These are phyloP conservation scores for Hypoxylon sp. DNA, from an alignment of 2,329 filamentous ascomycete species.

Conservation along the genomic window DNA sequence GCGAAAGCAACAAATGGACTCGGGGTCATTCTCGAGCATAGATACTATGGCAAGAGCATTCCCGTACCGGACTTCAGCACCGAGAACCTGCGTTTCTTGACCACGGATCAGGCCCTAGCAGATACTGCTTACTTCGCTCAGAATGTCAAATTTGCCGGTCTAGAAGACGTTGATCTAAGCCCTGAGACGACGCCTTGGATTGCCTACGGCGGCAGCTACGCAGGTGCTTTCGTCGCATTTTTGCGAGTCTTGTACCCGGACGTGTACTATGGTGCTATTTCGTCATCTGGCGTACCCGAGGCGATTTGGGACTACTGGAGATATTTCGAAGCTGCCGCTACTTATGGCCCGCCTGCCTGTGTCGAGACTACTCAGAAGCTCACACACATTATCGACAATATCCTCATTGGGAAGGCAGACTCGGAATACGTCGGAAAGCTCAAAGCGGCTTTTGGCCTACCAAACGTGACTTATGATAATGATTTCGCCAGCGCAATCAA, in stretches of 20 bases:
- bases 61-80: constrained; percentile 76
- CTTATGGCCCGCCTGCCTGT: constrained; percentile 71
- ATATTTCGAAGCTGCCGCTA: constrained; percentile 67
- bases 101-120: constrained; percentile 85
- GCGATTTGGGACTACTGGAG: constrained; percentile 85
- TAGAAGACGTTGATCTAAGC: constrained; percentile 77
- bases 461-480: constrained; percentile 60
- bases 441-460: constrained; percentile 64
- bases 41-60: constrained; percentile 86
- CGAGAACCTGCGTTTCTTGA: constrained; percentile 82
- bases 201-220: constrained; percentile 87
- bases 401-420: constrained; percentile 61
- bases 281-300: constrained; percentile 83
- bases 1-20: constrained; percentile 80
- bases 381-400: constrained; percentile 66
- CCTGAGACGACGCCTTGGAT: constrained; percentile 79
- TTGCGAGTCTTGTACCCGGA: constrained; percentile 83
- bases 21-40: constrained; percentile 86
- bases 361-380: constrained; percentile 74
- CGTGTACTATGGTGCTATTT: constrained; percentile 83
- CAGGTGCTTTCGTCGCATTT: constrained; percentile 84
- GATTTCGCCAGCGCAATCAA: constrained; percentile 65
- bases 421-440: constrained; percentile 61
- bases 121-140: constrained; percentile 86
- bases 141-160: constrained; percentile 78